A percentile compares a stretch with the other conserved stretches of the same genome.
These are phyloP conservation scores for Salix koriyanagi DNA, from an alignment of 345 rosid genomes.

Conservation along the genomic window DNA sequence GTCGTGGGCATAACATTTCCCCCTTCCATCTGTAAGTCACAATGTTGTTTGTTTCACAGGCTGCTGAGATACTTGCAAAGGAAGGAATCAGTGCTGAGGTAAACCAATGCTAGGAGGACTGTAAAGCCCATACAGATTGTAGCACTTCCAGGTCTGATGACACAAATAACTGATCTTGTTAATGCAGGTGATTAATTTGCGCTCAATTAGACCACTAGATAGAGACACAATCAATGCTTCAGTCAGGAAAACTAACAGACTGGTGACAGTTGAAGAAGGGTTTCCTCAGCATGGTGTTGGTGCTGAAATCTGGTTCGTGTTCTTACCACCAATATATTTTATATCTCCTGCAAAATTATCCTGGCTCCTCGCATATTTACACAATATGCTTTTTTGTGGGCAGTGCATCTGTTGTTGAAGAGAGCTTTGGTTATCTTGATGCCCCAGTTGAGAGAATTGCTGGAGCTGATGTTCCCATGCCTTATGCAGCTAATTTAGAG, in stretches of 20 bases:
- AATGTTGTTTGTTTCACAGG: slow-evolving; percentile 38
- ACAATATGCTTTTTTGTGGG: slow-evolving; percentile 2
- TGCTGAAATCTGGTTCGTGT: slow-evolving; percentile 75
- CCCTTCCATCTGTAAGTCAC: background rate
- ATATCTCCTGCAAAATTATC: background rate
- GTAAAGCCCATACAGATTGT: background rate
- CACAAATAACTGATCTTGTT: background rate
- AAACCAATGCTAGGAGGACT: slow-evolving; percentile 8
- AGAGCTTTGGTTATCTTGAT: slow-evolving; percentile 80
- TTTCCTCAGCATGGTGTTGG: slow-evolving; percentile 95
- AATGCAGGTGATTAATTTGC: slow-evolving; percentile 72
- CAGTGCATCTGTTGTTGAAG: slow-evolving; percentile 76
- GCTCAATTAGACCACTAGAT: slow-evolving; percentile 84
- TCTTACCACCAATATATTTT: slow-evolving; percentile 7
- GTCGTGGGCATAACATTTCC: background rate
- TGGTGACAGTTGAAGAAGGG: slow-evolving; percentile 93
- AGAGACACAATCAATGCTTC: slow-evolving; percentile 78
- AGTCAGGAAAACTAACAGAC: slow-evolving; percentile 89
- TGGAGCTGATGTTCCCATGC: slow-evolving; percentile 94
- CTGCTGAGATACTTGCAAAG: slow-evolving; percentile 77
- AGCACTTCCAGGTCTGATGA: background rate
- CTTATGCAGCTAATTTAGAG: slow-evolving; percentile 85
- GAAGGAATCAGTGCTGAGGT: slow-evolving; percentile 94
- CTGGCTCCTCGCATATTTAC: background rate
- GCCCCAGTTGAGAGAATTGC: slow-evolving; percentile 82